phyloP scores from a whole-genome alignment of 768 basidiomycete genomes.

The Termitomyces sp. region DNA sequence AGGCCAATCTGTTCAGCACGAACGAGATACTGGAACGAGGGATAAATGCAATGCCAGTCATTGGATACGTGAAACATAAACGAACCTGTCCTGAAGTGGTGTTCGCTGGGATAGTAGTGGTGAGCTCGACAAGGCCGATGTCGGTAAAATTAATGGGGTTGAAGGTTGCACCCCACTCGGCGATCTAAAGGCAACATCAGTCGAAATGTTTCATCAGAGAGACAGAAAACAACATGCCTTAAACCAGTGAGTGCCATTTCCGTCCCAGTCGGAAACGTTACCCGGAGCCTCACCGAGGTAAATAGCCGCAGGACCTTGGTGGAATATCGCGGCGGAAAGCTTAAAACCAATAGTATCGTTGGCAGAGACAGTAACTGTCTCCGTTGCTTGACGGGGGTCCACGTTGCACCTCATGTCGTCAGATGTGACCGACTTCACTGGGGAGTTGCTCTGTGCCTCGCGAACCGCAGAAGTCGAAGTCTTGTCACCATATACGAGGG shows the following conservation, averaged over 20 bases:
- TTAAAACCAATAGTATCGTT: conserved; percentile 24
- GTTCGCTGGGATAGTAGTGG: conserved; percentile 26
- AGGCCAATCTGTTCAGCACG: conserved; percentile 37
- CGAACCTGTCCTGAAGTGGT: conserved; percentile 29
- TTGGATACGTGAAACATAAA: not conserved
- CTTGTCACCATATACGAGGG: conserved; percentile 19
- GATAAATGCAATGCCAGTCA: not conserved
- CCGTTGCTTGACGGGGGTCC: conserved; percentile 23
- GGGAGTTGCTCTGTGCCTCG: conserved; percentile 32
- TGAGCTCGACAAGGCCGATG: conserved; percentile 20
- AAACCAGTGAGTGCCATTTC: conserved; percentile 33
- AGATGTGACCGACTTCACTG: conserved; percentile 31
- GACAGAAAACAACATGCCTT: conserved; percentile 21
- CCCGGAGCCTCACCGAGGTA: conserved; percentile 35
- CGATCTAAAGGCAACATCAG: conserved; percentile 14
- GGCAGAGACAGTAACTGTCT: conserved; percentile 28
- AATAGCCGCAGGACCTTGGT: conserved; percentile 33
- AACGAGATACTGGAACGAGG: conserved; percentile 22
- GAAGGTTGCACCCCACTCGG: conserved; percentile 24
- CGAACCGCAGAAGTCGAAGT: conserved; percentile 26
- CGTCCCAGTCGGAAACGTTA: conserved; percentile 30
- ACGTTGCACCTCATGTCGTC: conserved; percentile 33
- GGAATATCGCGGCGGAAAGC: conserved; percentile 28
- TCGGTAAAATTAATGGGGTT: conserved; percentile 23
- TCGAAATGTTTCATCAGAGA: not conserved